Evolutionary conservation across 129 eudicot genomes (phyloP), one percentile per base, ranked within the genome.

Genomic region (Saussurea involucrata): DNA sequence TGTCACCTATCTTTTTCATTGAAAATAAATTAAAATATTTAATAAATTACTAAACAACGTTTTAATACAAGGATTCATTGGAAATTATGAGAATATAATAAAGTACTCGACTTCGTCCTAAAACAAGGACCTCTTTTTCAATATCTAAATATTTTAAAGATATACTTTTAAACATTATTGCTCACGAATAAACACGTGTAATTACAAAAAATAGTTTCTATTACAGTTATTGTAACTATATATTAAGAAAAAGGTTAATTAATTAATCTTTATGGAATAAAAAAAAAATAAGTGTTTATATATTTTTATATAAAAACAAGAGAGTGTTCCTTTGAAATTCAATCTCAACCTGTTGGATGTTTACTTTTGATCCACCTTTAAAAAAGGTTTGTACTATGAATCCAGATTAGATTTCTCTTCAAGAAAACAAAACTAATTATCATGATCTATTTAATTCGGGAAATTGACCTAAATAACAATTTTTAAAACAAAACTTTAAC

Each of bases 341-440:
- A 63, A 13, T 63, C 29, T 63, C 68, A 63, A 63, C 34, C 32
- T 63, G 25, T 24, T 63, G 68, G 68, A 63, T 11, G 32, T 63
- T 28, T 63, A 63, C 68, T 63, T 63, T 63, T 63, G 68, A 63
- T 25, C 68, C 68, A 24, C 29, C 32, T 63, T 63, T 63, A 63
- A 24, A 15, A 63, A 63, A 63, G 29, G 68, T 53, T 53, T n/a
- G 61, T 63, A 63, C 31, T 63, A 13, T 63, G 32, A 63, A 63
- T 63, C 68, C 1, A 63, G n/a, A 63, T 63, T 25, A 63, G 34
- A 63, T 63, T 63, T 24, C 20, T 63, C 34, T 63, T 24, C 68
- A 63, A 22, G 33, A 63, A 28, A 34, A 63, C 68, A 63, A 63
- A 24, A 27, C 61, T 4, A 24, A 24, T 63, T 8, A 63, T 12